phyloP scores from a whole-genome alignment of 345 rosid genomes.

The Chamaenerion angustifolium region DNA sequence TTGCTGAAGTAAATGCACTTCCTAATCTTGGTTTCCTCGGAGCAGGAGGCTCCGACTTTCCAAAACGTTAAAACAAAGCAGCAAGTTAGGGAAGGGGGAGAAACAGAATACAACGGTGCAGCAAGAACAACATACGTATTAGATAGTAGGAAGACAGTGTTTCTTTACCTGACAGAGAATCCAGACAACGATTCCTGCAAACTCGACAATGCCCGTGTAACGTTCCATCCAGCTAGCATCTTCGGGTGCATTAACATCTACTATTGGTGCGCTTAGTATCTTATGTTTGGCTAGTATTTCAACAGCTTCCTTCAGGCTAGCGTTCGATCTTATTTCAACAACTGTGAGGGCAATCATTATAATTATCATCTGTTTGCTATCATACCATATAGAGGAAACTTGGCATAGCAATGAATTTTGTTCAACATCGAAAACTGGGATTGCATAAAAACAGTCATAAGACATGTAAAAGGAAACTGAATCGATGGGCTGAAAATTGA shows the following conservation, averaged over 20 bases:
- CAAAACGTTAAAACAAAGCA: not conserved
- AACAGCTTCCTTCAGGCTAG: constrained; percentile 84
- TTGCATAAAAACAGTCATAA: no score
- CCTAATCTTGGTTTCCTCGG: constrained; percentile 54
- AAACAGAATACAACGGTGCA: not conserved
- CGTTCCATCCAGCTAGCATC: constrained; percentile 91
- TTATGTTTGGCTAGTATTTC: constrained; percentile 45
- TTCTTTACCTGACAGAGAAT: constrained; percentile 74
- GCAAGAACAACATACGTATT: not conserved
- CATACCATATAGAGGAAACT: no score
- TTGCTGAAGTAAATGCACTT: constrained; percentile 30
- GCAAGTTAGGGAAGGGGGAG: not conserved
- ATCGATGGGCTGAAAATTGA: no score
- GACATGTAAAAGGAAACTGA: no score
- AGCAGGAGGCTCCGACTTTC: constrained; percentile 80
- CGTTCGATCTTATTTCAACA: constrained; percentile 68
- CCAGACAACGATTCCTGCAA: constrained; percentile 94
- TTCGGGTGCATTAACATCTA: constrained; percentile 66
- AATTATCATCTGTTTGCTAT: no score
- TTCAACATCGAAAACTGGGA: no score
- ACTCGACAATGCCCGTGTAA: constrained; percentile 87
- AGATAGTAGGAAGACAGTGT: not conserved
- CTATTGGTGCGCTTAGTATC: constrained; percentile 77
- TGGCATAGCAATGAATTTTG: no score
- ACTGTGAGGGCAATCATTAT: constrained; percentile 23